Evolutionary conservation across 192 early-diverging fungal species (phyloP), one percentile per base, ranked within the genome.

Genomic region (Gaertneriomyces semiglobifer): DNA sequence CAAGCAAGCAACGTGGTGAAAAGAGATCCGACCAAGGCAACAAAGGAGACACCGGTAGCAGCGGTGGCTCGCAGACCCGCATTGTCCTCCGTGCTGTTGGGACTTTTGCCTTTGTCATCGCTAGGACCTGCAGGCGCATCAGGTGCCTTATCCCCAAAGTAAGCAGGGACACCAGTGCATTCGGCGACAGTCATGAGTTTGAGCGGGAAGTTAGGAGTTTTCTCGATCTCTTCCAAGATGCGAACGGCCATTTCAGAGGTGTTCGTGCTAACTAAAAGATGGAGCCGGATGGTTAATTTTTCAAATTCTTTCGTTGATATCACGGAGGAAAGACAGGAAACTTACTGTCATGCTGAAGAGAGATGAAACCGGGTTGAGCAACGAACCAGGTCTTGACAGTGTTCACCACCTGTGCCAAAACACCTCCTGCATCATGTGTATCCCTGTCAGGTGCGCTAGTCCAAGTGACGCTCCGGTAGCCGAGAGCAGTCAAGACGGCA

Each of bases 401-500:
- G 55, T 60, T 63, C 4, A 62, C 7, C 7, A 71, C 40, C 11
- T 11, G 8, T 12, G 11, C 18, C 18, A 14, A 45, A 40, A 9
- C 14, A 43, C 20, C 18, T 65, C 47, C 65, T 58, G 65, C 45
- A 25, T 69, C 65, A 16, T 41, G 51, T 5, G 65, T 44, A 44
- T 44, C 57, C 12, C 43, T 12, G 33, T 63, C 67, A 2, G 65
- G 67, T 50, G 44, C 0, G 39, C 33, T 62, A 48, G 63, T 71
- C 79, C 79, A 81, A 44, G 79, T 59, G 38, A 74, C 65, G 44
- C 47, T 60, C 11, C 45, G 18, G 57, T 80, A 75, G 46, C 79
- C 88, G 61, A 92, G 65, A 52, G 88, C 79, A 9, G 62, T 52
- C 19, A 81, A 73, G 38, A 92, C 87, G 62, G 68, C 72, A 18